These are phyloP conservation scores for Suillus lakei DNA, from an alignment of 768 basidiomycete species.

Conservation along the genomic window DNA sequence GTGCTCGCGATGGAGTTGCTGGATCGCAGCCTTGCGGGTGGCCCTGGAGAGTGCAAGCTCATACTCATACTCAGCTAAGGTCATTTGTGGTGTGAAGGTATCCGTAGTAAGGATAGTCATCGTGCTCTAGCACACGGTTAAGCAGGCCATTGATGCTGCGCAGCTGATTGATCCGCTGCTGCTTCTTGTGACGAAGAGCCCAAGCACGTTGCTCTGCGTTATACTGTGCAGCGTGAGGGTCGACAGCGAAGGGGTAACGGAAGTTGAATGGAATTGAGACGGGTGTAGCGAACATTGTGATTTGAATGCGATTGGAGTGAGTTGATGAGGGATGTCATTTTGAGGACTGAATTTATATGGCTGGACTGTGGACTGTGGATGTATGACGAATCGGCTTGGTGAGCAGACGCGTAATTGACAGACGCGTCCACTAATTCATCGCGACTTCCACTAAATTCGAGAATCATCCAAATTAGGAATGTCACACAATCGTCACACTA, in stretches of 20 bases:
- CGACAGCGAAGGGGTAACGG: not conserved
- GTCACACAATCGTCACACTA: not conserved
- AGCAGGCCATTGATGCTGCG: not conserved
- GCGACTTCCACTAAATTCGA: not conserved
- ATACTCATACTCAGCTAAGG: not conserved
- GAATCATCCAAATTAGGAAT: not conserved
- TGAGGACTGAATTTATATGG: conserved; percentile 1
- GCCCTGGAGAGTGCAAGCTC: not conserved
- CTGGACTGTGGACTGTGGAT: not conserved
- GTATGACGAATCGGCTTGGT: not conserved
- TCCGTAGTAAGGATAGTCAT: not conserved
- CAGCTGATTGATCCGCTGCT: not conserved
- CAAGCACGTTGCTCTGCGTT: conserved; percentile 26
- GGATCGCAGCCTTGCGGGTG: not conserved
- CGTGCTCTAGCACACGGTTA: not conserved
- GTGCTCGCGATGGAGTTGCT: not conserved
- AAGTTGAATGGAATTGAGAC: too few relatives aligned
- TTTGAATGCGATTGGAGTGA: not conserved
- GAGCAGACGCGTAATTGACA: not conserved
- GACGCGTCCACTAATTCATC: not conserved
- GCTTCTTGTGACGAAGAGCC: not conserved
- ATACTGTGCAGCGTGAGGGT: conserved; percentile 28
- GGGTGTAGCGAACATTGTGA: conserved; percentile 13
- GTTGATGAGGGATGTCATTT: not conserved
- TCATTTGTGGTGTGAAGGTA: not conserved